phyloP scores from a whole-genome alignment of 768 basidiomycete genomes.

The Botryobasidium botryosum region DNA sequence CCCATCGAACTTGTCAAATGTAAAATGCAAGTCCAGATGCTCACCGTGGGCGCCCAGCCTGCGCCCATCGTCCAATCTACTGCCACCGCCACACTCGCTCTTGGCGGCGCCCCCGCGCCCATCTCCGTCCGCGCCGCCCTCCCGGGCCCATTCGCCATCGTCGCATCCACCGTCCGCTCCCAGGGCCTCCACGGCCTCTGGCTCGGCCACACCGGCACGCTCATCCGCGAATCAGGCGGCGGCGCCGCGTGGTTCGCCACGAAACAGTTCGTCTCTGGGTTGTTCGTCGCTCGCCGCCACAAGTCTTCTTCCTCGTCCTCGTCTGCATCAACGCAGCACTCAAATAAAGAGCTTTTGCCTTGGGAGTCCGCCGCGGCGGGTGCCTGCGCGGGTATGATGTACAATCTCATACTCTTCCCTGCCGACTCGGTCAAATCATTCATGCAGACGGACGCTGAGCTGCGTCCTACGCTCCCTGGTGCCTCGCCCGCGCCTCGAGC shows the following conservation, averaged over 20 bases:
- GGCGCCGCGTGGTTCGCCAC: constrained; percentile 80
- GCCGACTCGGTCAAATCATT: constrained; percentile 90
- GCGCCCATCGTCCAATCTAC: constrained; percentile 8
- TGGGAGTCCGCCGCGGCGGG: constrained; percentile 81
- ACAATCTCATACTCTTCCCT: constrained; percentile 83
- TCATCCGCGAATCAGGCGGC: constrained; percentile 87
- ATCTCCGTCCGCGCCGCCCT: constrained; percentile 20
- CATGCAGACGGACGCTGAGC: constrained; percentile 86
- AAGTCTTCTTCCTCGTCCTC: neutral
- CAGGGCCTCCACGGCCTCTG: constrained; percentile 78
- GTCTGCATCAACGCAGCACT: constrained; percentile 11
- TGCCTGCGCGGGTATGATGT: constrained; percentile 69
- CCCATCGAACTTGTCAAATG: constrained; percentile 93
- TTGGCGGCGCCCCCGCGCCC: constrained; percentile 7
- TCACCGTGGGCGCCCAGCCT: constrained; percentile 21
- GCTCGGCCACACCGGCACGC: constrained; percentile 87
- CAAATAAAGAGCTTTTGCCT: constrained; percentile 35
- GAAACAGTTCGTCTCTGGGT: constrained; percentile 58
- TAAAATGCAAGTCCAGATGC: constrained; percentile 95
- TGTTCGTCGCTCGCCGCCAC: constrained; percentile 38
- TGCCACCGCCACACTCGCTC: too few relatives aligned
- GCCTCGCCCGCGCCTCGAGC: constrained; percentile 17
- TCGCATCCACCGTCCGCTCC: constrained; percentile 41
- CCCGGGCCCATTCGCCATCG: constrained; percentile 59
- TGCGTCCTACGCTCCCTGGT: constrained; percentile 33